Evolutionary conservation across 441 rosid species (phyloP), one percentile per base, ranked within the genome.

Genomic region (Flueggea neowawraea): DNA sequence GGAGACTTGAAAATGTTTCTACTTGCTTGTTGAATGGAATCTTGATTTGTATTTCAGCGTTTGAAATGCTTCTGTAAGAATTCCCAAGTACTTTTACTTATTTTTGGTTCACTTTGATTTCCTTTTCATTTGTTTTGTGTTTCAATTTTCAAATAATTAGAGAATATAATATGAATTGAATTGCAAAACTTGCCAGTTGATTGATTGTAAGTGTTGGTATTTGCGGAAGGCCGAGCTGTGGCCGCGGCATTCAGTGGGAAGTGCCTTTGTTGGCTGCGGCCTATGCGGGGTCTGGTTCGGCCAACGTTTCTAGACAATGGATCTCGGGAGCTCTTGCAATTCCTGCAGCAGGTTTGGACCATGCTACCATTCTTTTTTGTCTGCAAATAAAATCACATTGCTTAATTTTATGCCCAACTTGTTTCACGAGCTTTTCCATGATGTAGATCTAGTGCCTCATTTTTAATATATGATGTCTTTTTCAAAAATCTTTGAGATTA

Each of bases 331-430:
- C 78, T 56, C 80, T 88, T 51, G 91, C 89, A 45, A 64, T 89
- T 53, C 94, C 98, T 36, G 88, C 84, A 2, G 98, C 93, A 92
- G 98, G 98, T 90, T 69, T 56, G 56, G 52, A 36, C 39, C 10
- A 12, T 28, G 6, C 11, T 13, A 16, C 13, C 22, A 16, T 3
- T 31, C 15, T n/a, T 15, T 39, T 31, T 10, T 13, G 16, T 10
- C 4, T 53, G 16, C 56, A 17, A 22, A 32, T 3, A 28, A 12
- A 17, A 16, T 55, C 57, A 3, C 31, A 36, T 3, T 36, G 41
- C 41, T 36, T 8, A 8, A 5, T 36, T 36, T 36, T 36, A 36
- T 36, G 9, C 41, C 1, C 41, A 4, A 36, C 7, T 36, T 36
- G 6, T 36, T 36, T 36, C 41, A 36, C 9, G 41, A 8, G 1